Evolutionary conservation across 2,329 filamentous ascomycete species (phyloP).

Genomic region (Corynespora cassiicola): DNA sequence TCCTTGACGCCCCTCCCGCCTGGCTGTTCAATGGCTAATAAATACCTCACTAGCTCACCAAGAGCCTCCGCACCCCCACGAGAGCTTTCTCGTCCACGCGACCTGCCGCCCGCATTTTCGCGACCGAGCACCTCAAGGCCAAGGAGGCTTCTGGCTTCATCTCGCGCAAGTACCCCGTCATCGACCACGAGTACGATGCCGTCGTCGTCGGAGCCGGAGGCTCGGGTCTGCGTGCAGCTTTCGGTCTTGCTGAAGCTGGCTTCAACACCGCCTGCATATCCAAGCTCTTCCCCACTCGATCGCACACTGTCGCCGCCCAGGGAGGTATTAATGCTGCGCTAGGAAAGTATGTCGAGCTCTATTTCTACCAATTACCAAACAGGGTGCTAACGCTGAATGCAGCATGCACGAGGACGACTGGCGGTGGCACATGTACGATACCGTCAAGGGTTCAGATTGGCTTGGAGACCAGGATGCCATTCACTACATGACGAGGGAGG

Average conservation of each 20-base stretch:
- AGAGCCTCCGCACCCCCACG: slow-evolving; percentile 67
- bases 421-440: slow-evolving; percentile 68
- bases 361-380: not conserved
- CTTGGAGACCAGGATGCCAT: slow-evolving; percentile 66
- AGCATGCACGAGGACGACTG: slow-evolving; percentile 62
- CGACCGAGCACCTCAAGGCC: slow-evolving; percentile 83
- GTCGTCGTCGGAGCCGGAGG: slow-evolving; percentile 63
- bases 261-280: slow-evolving; percentile 71
- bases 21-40: slow-evolving; percentile 37
- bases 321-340: slow-evolving; percentile 68
- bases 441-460: slow-evolving; percentile 66
- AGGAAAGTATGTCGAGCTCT: slow-evolving; percentile 49
- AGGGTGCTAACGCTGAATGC: slow-evolving; percentile 27
- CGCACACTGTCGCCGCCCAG: slow-evolving; percentile 71
- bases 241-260: slow-evolving; percentile 68
- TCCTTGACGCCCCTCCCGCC: slow-evolving; percentile 1
- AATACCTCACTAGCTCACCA: slow-evolving; percentile 62
- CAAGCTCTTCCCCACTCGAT: slow-evolving; percentile 69
- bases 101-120: slow-evolving; percentile 82
- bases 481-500: slow-evolving; percentile 66
- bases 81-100: slow-evolving; percentile 88
- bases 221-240: slow-evolving; percentile 68
- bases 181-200: slow-evolving; percentile 99
- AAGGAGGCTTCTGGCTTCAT: slow-evolving; percentile 91
- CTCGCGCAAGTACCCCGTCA: slow-evolving; percentile 90